These are phyloP conservation scores for Trichoderma citrinoviride DNA, from an alignment of 2,329 filamentous ascomycete species.

Conservation along the genomic window DNA sequence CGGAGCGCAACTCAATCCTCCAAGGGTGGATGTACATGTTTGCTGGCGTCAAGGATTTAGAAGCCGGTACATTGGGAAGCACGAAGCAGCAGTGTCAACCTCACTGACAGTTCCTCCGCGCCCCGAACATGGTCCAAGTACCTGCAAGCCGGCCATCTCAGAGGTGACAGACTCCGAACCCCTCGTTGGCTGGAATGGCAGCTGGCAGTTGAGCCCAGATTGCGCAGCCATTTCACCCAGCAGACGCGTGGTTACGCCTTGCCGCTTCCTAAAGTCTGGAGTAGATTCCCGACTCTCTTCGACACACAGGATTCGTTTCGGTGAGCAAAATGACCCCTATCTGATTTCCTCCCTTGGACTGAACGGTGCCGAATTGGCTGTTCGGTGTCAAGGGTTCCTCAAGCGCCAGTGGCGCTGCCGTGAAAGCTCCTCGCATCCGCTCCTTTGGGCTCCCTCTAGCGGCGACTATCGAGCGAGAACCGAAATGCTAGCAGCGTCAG, in stretches of 20 bases:
- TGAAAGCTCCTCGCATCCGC: neutral
- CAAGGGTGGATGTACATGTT: neutral
- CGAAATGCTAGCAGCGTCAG: neutral
- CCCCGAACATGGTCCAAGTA: neutral
- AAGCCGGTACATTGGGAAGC: no score
- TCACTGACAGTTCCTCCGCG: conserved; percentile 1
- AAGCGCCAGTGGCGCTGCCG: conserved; percentile 21
- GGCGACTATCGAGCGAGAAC: neutral
- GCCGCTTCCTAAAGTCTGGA: neutral
- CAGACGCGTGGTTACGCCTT: neutral
- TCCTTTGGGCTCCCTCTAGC: conserved; percentile 4
- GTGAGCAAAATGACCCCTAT: neutral
- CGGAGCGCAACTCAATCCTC: conserved; percentile 1
- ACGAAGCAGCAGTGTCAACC: neutral
- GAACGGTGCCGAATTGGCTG: neutral
- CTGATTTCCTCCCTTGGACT: neutral
- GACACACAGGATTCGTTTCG: neutral
- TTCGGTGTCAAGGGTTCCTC: conserved; percentile 3
- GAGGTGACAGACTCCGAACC: neutral
- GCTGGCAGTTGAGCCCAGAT: neutral
- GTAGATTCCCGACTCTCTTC: neutral
- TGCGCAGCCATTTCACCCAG: neutral
- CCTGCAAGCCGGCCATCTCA: neutral
- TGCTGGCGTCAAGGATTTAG: neutral
- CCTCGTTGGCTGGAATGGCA: conserved; percentile 2